Base-by-base conservation (phyloP, 1,284 basidiomycete genomes). In the Pyrrhoderma noxium region DNA sequence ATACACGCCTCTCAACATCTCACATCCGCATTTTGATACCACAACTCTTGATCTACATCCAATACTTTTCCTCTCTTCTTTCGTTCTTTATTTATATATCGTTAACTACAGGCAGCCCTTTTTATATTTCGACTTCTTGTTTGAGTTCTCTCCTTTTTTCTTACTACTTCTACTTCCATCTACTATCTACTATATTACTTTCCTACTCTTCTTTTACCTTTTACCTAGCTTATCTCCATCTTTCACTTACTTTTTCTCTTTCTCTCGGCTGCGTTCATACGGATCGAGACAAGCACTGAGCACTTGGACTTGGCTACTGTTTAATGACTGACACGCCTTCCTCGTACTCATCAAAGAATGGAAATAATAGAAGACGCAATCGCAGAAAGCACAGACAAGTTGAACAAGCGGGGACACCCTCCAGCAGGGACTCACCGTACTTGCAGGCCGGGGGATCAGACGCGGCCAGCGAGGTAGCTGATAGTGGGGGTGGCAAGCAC, bases 311-410 rank as follows among this genome's bases (percentile, higher is more conserved):
- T 31, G 27, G 27, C 47, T 23, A 34, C 37, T 16, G 36, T 40
- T 56, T 56, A 44, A 56, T 56, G 54, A 27, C 52, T 51, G 44
- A 52, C 54, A 56, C 54, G 54, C 54, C 54, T 25, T 45, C 54
- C 22, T 49, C 54, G 39, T 51, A 47, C 54, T 48, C 54, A 56
- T 56, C 54, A 52, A 55, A 52, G 53, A 37, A 55, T 55, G 53
- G 38, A 19, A 34, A 27, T 23, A 18, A 43, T 34, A 52, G 45
- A 35, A 52, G 37, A 51, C 49, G 46, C 35, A 51, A 38, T 16
- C 42, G 37, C 46, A 51, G 43, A 54, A 49, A 54, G 48, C 34
- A 16, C 18, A 36, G 41, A 25, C 22, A 40, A 13, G 34, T 42
- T 25, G 40, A 45, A 19, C 49, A 13, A 16, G 35, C 38, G 40